phyloP scores from a whole-genome alignment of 805 yeast genomes.

The Candida ascalaphidarum region DNA sequence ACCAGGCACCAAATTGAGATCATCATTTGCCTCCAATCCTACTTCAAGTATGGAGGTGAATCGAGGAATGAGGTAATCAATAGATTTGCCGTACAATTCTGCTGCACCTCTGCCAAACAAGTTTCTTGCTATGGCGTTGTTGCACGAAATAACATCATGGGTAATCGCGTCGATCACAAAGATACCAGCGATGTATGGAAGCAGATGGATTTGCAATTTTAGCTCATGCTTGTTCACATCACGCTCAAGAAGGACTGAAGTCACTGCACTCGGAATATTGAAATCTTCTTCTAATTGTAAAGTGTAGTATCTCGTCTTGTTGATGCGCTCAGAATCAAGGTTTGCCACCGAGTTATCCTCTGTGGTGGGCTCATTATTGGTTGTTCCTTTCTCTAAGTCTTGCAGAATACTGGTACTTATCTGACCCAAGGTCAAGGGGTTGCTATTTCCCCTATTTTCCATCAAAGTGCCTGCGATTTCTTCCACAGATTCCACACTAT shows the following conservation, averaged over 20 bases:
- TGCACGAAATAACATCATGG: conserved; percentile 58
- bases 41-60: conserved; percentile 40
- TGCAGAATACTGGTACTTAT: conserved; percentile 19
- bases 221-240: conserved; percentile 33
- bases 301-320: conserved; percentile 58
- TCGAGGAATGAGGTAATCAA: conserved; percentile 55
- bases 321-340: conserved; percentile 30
- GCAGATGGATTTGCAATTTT: conserved; percentile 60
- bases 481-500: conserved; percentile 15
- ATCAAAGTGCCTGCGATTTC: conserved; percentile 30
- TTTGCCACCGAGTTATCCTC: conserved; percentile 6
- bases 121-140: conserved; percentile 69
- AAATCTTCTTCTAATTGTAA: conserved; percentile 34
- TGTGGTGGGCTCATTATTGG: conserved; percentile 3
- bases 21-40: conserved; percentile 25
- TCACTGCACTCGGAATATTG: conserved; percentile 66
- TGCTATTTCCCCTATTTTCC: conserved; percentile 7
- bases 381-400: conserved; percentile 10
- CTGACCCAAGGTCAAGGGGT: conserved; percentile 8
- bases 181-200: conserved; percentile 85
- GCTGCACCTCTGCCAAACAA: conserved; percentile 63
- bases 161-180: conserved; percentile 49
- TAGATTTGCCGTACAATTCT: conserved; percentile 27
- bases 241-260: conserved; percentile 49
- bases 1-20: conserved; percentile 40